A percentile compares a stretch with the other conserved stretches of the same genome.
These are phyloP conservation scores for Tuber calosporum DNA, from an alignment of 495 filamentous ascomycete genomes.

Conservation along the genomic window DNA sequence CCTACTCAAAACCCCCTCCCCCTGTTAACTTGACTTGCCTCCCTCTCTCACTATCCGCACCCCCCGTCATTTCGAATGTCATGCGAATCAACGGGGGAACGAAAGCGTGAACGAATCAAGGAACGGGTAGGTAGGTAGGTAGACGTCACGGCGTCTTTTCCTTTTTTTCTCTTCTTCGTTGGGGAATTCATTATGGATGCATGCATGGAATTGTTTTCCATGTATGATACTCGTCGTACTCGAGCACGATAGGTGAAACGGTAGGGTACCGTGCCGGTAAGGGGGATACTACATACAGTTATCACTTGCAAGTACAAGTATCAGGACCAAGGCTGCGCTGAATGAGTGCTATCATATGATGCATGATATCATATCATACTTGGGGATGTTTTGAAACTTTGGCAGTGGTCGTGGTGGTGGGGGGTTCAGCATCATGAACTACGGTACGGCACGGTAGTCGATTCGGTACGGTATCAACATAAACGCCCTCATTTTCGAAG, in stretches of 20 bases:
- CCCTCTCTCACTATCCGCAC: not conserved
- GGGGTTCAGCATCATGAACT: no score
- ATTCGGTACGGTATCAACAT: no score
- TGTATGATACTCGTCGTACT: no score
- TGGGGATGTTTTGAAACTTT: not conserved
- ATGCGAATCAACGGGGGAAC: not conserved
- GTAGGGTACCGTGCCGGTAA: not conserved
- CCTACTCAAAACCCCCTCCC: not conserved
- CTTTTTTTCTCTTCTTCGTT: not conserved
- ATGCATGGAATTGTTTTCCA: no score
- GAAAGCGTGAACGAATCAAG: not conserved
- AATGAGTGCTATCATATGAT: not conserved
- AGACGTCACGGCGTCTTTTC: not conserved
- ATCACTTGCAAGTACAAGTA: not conserved
- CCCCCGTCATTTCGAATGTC: not conserved
- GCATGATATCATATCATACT: no score
- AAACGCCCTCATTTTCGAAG: no score
- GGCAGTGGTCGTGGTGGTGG: not conserved
- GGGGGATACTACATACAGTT: no score
- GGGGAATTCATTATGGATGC: not conserved
- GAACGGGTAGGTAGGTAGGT: not conserved
- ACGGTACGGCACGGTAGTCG: no score
- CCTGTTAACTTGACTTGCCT: not conserved
- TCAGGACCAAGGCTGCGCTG: not conserved
- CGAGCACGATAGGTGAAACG: no score